These are phyloP conservation scores for Eucommia ulmoides DNA, from an alignment of 257 asterid species.

Conservation along the genomic window DNA sequence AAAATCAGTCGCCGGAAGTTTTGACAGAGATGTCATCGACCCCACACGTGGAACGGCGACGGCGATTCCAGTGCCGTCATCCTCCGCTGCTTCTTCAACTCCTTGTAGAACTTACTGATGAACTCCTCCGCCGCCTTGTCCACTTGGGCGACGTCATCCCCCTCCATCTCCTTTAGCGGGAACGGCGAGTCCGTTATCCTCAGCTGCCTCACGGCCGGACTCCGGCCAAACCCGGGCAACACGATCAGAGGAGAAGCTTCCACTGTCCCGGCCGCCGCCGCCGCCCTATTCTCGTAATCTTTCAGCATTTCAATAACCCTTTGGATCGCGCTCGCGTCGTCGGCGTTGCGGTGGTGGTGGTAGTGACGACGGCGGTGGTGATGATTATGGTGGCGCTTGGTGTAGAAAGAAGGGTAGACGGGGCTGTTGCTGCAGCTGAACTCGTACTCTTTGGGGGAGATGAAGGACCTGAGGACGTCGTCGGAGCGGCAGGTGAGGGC, in stretches of 20 bases:
- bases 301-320: background rate
- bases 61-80: too few relatives aligned
- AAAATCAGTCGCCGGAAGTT: too few relatives aligned
- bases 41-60: too few relatives aligned
- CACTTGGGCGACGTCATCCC: slow-evolving; percentile 22
- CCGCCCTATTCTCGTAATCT: background rate
- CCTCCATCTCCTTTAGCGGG: slow-evolving; percentile 23
- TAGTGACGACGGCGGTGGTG: background rate
- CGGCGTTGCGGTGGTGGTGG: background rate
- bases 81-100: slow-evolving; percentile 30
- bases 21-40: too few relatives aligned
- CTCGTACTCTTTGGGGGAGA: slow-evolving; percentile 27
- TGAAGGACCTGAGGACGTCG: slow-evolving; percentile 17
- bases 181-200: slow-evolving; percentile 38
- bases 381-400: background rate
- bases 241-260: slow-evolving; percentile 10
- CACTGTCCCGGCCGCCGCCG: background rate
- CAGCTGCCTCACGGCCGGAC: slow-evolving; percentile 30
- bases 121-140: slow-evolving; percentile 36
- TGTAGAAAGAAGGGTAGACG: background rate
- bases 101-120: slow-evolving; percentile 31
- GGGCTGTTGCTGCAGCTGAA: slow-evolving; percentile 51
- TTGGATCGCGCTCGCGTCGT: background rate
- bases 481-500: slow-evolving; percentile 24
- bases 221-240: slow-evolving; percentile 28